Conservation (phyloP, 306 rosid species). For the Trifolium dubium region DNA sequence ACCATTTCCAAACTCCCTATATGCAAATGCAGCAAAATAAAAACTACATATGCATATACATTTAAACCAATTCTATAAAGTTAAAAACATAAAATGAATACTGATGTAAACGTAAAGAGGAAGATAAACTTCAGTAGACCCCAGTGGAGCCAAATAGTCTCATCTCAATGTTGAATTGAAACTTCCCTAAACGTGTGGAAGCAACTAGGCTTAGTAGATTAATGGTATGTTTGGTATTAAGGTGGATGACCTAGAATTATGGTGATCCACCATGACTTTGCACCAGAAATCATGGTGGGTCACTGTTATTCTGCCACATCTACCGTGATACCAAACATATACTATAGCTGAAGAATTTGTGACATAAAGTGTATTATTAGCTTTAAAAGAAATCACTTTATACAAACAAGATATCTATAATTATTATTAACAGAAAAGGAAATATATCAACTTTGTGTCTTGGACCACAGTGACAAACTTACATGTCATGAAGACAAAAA, state of each 20-base stretch:
- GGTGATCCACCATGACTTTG: no score
- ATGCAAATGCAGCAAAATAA: constrained; percentile 20
- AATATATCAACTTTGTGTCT: constrained; percentile 13
- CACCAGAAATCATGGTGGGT: no score
- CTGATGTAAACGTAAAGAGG: neutral
- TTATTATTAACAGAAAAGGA: constrained; percentile 12
- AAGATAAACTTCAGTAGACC: neutral
- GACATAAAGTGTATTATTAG: neutral
- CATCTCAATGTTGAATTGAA: constrained; percentile 27
- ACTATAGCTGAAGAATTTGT: neutral
- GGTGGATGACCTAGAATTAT: no score
- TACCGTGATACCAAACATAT: no score
- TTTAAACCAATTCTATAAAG: neutral
- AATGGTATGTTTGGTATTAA: no score
- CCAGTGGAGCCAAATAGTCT: constrained; percentile 4
- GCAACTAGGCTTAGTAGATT: neutral
- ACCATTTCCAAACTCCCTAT: constrained; percentile 4
- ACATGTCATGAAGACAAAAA: constrained; percentile 16
- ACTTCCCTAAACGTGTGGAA: constrained; percentile 29
- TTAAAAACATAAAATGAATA: neutral
- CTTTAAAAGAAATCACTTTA: constrained; percentile 21
- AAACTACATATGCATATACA: neutral
- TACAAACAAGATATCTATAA: constrained; percentile 16
- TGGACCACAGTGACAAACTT: constrained; percentile 42
- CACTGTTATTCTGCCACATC: no score